Evolutionary conservation across 148 eudicot genomes (phyloP).

Genomic region (Vaccinium vitisidaea): DNA sequence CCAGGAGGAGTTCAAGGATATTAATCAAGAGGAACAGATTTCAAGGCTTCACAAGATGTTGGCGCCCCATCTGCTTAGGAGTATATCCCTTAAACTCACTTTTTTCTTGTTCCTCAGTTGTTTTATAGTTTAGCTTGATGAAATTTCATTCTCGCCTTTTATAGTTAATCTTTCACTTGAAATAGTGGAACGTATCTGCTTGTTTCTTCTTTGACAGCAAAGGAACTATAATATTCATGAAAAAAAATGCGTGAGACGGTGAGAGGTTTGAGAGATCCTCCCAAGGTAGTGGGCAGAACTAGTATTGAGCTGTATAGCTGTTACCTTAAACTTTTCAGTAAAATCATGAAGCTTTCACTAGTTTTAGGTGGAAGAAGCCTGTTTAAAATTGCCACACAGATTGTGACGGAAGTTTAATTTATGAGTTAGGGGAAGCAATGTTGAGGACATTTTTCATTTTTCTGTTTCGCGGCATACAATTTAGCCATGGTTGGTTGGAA

Average conservation of each 20-base stretch:
- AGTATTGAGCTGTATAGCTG: neutral
- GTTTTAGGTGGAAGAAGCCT: neutral
- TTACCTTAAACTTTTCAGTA: neutral
- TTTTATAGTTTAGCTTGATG: neutral
- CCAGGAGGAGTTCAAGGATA: constrained; percentile 97
- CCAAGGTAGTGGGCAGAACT: neutral
- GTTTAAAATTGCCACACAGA: neutral
- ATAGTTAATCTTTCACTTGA: neutral
- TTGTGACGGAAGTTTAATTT: neutral
- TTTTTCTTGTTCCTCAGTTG: neutral
- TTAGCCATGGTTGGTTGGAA: neutral
- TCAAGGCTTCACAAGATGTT: constrained; percentile 95
- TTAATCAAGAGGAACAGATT: constrained; percentile 96
- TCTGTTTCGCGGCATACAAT: too few relatives aligned
- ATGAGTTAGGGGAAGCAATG: neutral
- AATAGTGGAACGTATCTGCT: neutral
- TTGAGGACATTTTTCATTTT: neutral
- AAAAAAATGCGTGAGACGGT: neutral
- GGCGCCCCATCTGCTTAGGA: constrained; percentile 97
- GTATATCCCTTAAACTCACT: constrained; percentile 39
- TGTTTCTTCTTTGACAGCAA: neutral
- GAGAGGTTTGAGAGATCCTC: neutral
- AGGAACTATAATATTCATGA: neutral
- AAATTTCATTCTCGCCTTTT: neutral
- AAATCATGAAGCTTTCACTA: neutral